Base-by-base conservation (phyloP, 2,329 filamentous ascomycete species). In the Neofusicoccum sp. region DNA sequence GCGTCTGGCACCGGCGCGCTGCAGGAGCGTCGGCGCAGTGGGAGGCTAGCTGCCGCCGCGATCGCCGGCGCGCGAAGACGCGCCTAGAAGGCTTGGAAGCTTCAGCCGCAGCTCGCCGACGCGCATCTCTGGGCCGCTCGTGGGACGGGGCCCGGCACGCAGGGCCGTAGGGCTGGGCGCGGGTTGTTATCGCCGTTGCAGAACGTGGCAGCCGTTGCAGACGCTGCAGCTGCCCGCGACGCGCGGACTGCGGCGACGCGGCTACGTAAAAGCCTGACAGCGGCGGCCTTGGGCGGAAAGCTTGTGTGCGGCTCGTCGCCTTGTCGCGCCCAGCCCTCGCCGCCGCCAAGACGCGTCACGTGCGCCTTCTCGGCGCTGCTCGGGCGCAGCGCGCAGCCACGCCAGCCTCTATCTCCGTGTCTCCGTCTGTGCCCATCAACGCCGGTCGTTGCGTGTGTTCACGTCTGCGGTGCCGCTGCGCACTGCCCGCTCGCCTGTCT, bases 261-360 rank as follows among this genome's bases (percentile, higher is more conserved):
- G 41, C 24, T 31, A 47, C 41, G 54, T 36, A 36, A 47, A 26
- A 31, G 16, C 31, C 43, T n/a, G 43, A 45, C 54, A 36, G 36
- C 24, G 3, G 34, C 8, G 12, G n/a, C n/a, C 36, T 30, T 41
- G 53, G 38, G 33, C n/a, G 49, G 4, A 30, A 54, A 54, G 49
- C 49, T 41, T 41, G 49, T 41, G 36, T n/a, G 49, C 49, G 36
- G 26, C 49, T 54, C 49, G 33, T 16, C 49, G 49, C 49, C 49
- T 38, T 38, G 11, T 7, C 36, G 20, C 36, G 33, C 33, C 48
- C 49, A 38, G 31, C 48, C 9, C 34, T 14, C n/a, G 43, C 28
- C 24, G 5, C 11, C 41, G 41, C 41, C 16, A 24, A 11, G 41
- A n/a, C 41, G 20, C 12, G 49, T 36, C 49, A 11, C 44, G 33